Base-by-base conservation (phyloP, 2,329 filamentous ascomycete species). In the Coleophoma eucalyptorum region DNA sequence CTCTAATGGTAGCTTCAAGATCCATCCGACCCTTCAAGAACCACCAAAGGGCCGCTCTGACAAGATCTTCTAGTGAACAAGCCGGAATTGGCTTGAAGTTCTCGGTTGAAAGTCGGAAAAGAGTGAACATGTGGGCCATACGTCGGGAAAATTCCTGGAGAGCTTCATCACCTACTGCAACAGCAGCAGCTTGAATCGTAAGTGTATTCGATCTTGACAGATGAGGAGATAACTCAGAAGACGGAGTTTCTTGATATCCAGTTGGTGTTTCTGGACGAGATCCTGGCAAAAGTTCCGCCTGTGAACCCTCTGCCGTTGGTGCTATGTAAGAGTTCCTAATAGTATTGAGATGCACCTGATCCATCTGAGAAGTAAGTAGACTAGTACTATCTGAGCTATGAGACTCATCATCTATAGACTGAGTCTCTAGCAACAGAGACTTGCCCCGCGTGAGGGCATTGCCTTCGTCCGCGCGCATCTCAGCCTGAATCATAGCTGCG, bases 11-110 rank as follows among this genome's bases (percentile, higher is more conserved):
- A 12, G 72, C 69, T 66, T 96, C 92, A 47, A 96, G 75, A 10
- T 84, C 83, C 62, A 85, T 81, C 54, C 91, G 84, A 18, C 91
- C 92, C 58, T 83, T 87, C 43, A 96, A 65, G 62, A 96, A 95
- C 92, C 92, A 97, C 92, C 92, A 97, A 1, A 89, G 73, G 3
- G 83, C 85, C 20, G 84, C 86, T 51, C 89, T 80, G 10, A 87
- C 76, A 72, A 92, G 86, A 53, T 90, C 82, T 43, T 78, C 75
- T 0, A 86, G 76, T 0, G 82, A 73, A 46, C 81, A 86, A 31
- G 79, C 76, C 50, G 81, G 76, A 4, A 91, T 65, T 0, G 89
- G 83, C 55, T 81, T 84, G 31, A 86, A 75, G 32, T 84, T 80
- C 66, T 96, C 89, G 0, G 90, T 86, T 51, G 92, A 89, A 41